Base-by-base conservation (phyloP, 2,329 filamentous ascomycete species). In the Colletotrichum orbiculare region DNA sequence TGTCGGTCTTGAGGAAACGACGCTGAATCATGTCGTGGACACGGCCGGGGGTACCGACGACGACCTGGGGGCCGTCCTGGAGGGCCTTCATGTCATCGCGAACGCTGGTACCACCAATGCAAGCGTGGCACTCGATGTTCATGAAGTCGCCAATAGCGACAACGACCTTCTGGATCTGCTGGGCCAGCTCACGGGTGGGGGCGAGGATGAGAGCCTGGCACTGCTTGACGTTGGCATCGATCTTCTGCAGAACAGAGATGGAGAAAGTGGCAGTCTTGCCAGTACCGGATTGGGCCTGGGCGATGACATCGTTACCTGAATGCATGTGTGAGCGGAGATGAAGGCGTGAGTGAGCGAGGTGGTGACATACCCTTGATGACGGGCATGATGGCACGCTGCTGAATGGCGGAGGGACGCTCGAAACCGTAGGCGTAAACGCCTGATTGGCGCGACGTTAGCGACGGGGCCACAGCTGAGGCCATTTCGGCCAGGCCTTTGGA, bases 211-310 rank as follows among this genome's bases (percentile, higher is more conserved):
- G 89, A 70, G 96, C 96, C 90, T 99, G 96, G 89, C 93, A 97
- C 77, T 92, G 89, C 91, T 97, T 97, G 80, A 98, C 81, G 81
- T 89, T 90, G 79, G 92, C 88, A 85, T 99, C 96, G 83, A 99
- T 92, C 89, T 97, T 97, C 89, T 99, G 96, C 72, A 99, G 92
- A 75, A 96, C 93, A 75, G 94, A 97, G 84, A 99, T 97, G 76
- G 96, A 98, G 90, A 99, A 99, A 74, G 96, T 99, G 74, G 96
- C 96, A 73, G 96, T 99, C 90, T 99, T 99, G 85, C 96, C 96
- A 81, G 96, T 99, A 88, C 96, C 96, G 74, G 96, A 99, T 88
- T 99, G 96, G 76, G 96, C 96, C 88, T 99, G 96, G 71, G 96
- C 96, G 81, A 99, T 99, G 77, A 99, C 96, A 89, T 99, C 96